phyloP scores from a whole-genome alignment of 768 basidiomycete species.

The Stropharia rugosoannulata region DNA sequence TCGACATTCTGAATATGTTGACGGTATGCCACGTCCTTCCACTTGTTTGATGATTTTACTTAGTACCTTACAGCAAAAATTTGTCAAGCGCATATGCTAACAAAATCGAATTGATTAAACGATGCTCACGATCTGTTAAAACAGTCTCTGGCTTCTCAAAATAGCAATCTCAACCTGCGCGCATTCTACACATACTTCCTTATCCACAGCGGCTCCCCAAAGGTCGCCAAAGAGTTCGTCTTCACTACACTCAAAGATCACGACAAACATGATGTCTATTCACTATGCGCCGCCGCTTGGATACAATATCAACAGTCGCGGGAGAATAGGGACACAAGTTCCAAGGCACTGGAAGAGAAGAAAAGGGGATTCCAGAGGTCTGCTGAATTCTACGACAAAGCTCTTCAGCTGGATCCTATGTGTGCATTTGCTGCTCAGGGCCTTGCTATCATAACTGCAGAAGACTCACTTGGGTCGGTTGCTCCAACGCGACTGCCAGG shows the following conservation, averaged over 20 bases:
- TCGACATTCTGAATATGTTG: slow-evolving; percentile 95
- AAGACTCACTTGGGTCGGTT: slow-evolving; percentile 78
- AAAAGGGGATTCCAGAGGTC: slow-evolving; percentile 75
- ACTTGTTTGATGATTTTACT: background rate
- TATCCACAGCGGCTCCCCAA: slow-evolving; percentile 68
- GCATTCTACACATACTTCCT: slow-evolving; percentile 95
- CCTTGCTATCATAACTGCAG: slow-evolving; percentile 90
- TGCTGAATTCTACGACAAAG: slow-evolving; percentile 93
- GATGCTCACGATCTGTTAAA: slow-evolving; percentile 90
- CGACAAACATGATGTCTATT: slow-evolving; percentile 87
- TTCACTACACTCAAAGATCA: slow-evolving; percentile 82
- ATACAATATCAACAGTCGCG: slow-evolving; percentile 84
- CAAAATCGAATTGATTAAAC: slow-evolving; percentile 65
- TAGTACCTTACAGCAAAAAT: slow-evolving; percentile 72
- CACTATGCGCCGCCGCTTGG: slow-evolving; percentile 87
- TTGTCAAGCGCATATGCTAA: slow-evolving; percentile 81
- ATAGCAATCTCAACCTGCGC: slow-evolving; percentile 80
- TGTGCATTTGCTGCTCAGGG: slow-evolving; percentile 96
- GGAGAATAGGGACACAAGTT: slow-evolving; percentile 70
- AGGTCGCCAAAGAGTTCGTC: slow-evolving; percentile 86
- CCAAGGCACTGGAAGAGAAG: slow-evolving; percentile 66
- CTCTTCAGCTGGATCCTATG: slow-evolving; percentile 75
- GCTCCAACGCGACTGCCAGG: slow-evolving; percentile 43
- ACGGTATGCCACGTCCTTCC: slow-evolving; percentile 59
- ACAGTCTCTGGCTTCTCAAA: slow-evolving; percentile 80